Evolutionary conservation across 2,329 filamentous ascomycete species (phyloP), one percentile per base, ranked within the genome.

Genomic region (Xenoacremonium recifei): DNA sequence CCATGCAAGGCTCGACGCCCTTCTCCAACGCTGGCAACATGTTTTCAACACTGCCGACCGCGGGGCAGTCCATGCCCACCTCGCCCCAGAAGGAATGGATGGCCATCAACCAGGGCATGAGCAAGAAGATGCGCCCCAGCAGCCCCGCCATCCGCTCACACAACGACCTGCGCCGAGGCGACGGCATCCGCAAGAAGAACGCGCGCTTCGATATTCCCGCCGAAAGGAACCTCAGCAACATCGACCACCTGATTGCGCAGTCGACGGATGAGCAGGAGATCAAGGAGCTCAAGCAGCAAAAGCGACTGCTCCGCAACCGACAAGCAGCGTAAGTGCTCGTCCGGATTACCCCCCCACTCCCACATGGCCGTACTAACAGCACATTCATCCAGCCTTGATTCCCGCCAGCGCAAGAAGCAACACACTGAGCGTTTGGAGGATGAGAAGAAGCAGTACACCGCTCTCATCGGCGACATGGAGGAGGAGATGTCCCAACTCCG

Each of bases 241-340:
- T 99, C 68, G 93, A 99, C 66, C 79, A 89, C 48, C 77, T 97
- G 61, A 97, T 99, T 67, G 78, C 85, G 39, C 84, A 89, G 68
- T 92, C 89, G 25, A 89, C 82, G 42, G 86, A 95, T 65, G 92
- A 97, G 60, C 84, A 93, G 53, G 86, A 95, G 72, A 87, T 96
- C 73, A 97, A 96, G 77, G 91, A 97, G 71, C 78, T 99, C 60
- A 99, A 99, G 80, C 90, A 96, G 66, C 93, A 96, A 69, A 97
- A 97, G 77, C 85, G 93, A 47, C 76, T 99, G 48, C 76, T 99
- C 50, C 82, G 93, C 61, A 99, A 99, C 71, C 84, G 93, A 60
- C 92, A 97, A 73, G 93, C 93, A 69, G 93, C 93, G 89, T 96
- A 83, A 75, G 87, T 56, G 40, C 33, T 35, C 43, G 47, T 46